phyloP scores from a whole-genome alignment of 2,329 filamentous ascomycete species.

The Chaetomiaceae sp. region DNA sequence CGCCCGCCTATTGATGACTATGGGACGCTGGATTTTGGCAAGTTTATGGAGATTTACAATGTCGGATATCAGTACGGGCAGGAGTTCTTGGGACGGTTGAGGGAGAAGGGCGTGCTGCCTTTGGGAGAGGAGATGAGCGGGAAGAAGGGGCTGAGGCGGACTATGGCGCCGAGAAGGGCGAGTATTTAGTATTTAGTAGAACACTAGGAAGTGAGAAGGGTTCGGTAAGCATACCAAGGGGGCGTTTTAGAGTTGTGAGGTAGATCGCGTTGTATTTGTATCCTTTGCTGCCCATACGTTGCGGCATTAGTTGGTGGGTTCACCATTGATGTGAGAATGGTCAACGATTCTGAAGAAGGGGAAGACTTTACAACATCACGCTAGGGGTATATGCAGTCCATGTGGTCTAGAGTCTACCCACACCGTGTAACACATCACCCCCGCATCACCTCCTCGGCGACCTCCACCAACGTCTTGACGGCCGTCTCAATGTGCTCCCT shows the following conservation, averaged over 20 bases:
- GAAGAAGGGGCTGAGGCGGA: constrained; percentile 70
- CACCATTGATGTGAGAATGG: no score
- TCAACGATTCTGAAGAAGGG: no score
- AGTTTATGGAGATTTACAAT: constrained; percentile 94
- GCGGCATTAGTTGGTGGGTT: no score
- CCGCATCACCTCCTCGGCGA: constrained; percentile 52
- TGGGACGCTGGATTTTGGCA: constrained; percentile 91
- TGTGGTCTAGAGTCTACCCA: neutral
- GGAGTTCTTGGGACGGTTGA: constrained; percentile 71
- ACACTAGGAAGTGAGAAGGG: no score
- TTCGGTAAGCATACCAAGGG: no score
- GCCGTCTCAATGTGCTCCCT: constrained; percentile 67
- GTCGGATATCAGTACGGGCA: constrained; percentile 84
- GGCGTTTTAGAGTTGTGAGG: no score
- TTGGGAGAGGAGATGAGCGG: constrained; percentile 68
- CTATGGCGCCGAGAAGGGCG: constrained; percentile 73
- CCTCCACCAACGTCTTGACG: constrained; percentile 67
- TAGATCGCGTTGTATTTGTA: no score
- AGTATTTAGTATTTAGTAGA: constrained; percentile 68
- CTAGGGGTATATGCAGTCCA: neutral
- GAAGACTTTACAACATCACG: no score
- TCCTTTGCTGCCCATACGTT: no score
- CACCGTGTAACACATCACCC: neutral
- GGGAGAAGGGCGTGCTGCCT: constrained; percentile 71
- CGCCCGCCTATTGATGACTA: constrained; percentile 90